Evolutionary conservation across 192 early-diverging fungal genomes (phyloP).

Genomic region (Phlyctochytrium bullatum): DNA sequence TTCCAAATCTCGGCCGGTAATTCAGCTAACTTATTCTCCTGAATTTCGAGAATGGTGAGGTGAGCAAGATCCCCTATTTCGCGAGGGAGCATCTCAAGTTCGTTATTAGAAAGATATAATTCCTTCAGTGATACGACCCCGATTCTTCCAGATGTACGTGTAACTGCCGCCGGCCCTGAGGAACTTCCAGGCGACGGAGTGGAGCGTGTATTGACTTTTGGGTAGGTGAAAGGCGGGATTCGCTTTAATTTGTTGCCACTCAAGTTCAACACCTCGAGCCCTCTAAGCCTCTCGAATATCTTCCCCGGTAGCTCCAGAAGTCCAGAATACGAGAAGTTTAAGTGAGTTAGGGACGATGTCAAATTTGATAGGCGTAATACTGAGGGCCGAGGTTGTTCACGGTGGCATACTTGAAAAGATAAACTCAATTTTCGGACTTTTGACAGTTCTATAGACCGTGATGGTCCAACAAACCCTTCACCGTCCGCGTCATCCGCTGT

Average conservation of each 20-base stretch:
- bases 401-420: constrained; percentile 18
- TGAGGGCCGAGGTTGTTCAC: constrained; percentile 15
- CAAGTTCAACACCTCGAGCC: constrained; percentile 28
- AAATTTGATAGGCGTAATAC: constrained; percentile 22
- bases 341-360: constrained; percentile 22
- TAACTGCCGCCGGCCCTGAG: background rate
- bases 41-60: background rate
- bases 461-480: background rate
- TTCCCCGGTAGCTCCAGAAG: constrained; percentile 31
- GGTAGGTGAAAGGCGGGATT: constrained; percentile 26
- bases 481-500: background rate
- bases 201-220: constrained; percentile 8
- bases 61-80: constrained; percentile 7
- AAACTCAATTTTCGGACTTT: constrained; percentile 20
- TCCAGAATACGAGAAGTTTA: constrained; percentile 32
- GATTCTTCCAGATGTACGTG: background rate
- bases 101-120: constrained; percentile 1
- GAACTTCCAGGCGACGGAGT: background rate
- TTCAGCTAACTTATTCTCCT: background rate
- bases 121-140: background rate
- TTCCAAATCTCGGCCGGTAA: constrained; percentile 6
- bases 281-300: constrained; percentile 30
- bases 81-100: background rate
- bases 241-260: constrained; percentile 31
- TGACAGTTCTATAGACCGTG: constrained; percentile 10